Evolutionary conservation across 768 basidiomycete genomes (phyloP).

Genomic region (Mycena amicta): DNA sequence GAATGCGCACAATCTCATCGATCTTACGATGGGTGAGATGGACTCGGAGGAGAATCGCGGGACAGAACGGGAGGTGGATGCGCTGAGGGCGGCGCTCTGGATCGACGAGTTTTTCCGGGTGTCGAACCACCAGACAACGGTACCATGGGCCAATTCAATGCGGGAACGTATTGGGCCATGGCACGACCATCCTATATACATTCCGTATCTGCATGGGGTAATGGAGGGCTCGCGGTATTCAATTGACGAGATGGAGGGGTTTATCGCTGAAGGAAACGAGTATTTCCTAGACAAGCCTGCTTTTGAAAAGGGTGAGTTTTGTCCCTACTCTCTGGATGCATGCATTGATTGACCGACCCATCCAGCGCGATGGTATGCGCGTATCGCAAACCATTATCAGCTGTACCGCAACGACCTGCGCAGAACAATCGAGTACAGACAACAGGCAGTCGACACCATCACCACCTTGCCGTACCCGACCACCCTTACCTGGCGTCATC

Average conservation of each 20-base stretch:
- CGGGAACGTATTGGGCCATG: background rate
- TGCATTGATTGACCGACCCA: background rate
- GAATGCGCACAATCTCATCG: conserved; percentile 1
- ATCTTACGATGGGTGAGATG: background rate
- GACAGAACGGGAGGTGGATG: background rate
- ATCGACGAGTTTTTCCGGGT: background rate
- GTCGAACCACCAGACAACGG: background rate
- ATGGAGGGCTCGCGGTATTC: background rate
- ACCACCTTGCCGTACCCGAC: background rate
- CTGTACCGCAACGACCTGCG: background rate
- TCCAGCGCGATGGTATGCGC: background rate
- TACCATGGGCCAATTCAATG: background rate
- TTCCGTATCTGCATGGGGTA: background rate
- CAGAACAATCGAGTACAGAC: background rate
- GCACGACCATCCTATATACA: background rate
- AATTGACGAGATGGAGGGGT: background rate
- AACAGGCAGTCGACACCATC: background rate
- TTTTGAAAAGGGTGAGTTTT: background rate
- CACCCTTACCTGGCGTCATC: background rate
- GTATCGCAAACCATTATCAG: background rate
- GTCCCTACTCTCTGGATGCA: background rate
- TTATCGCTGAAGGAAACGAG: background rate
- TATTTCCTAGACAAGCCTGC: background rate
- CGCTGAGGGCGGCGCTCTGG: background rate
- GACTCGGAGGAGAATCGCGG: background rate